Evolutionary conservation across 1,284 basidiomycete genomes (phyloP), one percentile per base, ranked within the genome.

Genomic region (Cryptococcus sp.): DNA sequence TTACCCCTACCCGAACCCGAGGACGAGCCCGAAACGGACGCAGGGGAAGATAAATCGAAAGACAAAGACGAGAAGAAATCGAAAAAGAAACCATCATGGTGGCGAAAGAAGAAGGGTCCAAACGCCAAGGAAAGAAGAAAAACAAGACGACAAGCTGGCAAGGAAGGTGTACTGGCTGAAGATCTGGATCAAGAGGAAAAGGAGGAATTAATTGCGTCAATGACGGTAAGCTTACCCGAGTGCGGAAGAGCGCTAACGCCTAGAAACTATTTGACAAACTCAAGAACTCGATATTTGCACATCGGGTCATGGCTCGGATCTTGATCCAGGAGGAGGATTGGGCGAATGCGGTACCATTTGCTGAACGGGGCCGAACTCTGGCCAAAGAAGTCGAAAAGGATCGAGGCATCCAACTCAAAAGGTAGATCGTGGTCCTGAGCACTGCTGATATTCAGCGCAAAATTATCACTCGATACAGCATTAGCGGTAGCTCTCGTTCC

Each of bases 251-350:
- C 18, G 43, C 43, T 25, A 46, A 46, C 16, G 10, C n/a, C 19
- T 49, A 64, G 67, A 70, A 69, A 62, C 53, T 69, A 13, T 51
- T 62, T 41, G 64, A 60, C 48, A 55, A 51, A 34, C 57, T 84
- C 7, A 75, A 80, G 4, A 77, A 83, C 53, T 90, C 85, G 0
- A 76, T 91, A 5, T 75, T 94, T 36, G 84, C 85, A 1, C 84
- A 83, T 63, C 81, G 88, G 23, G 80, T 93, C 34, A 77, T 85
- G 46, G 78, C 83, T 0, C 82, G 86, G 24, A 77, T 91, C n/a
- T 88, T 91, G 62, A 74, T 86, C 9, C 72, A 79, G 19, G 87
- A 92, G 60, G 73, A 79, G 18, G 92, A 98, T 70, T 89, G 87
- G 70, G 79, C 84, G 43, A 86, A 85, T 55, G 82, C 85, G 0